These are phyloP conservation scores for Pleurotus tuoliensis DNA, from an alignment of 768 basidiomycete genomes.

Conservation along the genomic window DNA sequence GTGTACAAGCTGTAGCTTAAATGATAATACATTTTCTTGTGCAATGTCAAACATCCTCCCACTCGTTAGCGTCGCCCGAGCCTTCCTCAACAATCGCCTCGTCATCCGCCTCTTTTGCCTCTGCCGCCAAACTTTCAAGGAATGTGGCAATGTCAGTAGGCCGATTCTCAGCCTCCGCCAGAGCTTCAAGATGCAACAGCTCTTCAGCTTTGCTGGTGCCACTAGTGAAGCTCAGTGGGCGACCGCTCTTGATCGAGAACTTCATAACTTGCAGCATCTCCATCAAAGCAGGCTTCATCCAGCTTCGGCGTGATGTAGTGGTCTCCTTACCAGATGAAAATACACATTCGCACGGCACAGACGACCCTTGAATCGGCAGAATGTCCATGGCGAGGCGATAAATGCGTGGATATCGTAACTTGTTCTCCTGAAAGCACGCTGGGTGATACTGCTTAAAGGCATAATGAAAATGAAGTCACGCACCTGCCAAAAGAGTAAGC, in stretches of 20 bases:
- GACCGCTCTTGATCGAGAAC: slow-evolving; percentile 20
- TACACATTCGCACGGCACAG: slow-evolving; percentile 27
- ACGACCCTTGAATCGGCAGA: slow-evolving; percentile 27
- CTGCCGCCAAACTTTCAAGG: slow-evolving; percentile 7
- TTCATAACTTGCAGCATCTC: slow-evolving; percentile 28
- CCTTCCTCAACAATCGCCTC: no score
- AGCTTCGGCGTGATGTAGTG: slow-evolving; percentile 19
- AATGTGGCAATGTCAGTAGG: not conserved
- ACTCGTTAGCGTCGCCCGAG: no score
- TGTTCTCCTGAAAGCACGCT: slow-evolving; percentile 14
- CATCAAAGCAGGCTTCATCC: slow-evolving; percentile 19
- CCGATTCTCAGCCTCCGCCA: not conserved
- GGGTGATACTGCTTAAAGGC: no score
- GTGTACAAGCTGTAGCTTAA: no score
- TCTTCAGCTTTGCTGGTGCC: slow-evolving; percentile 15
- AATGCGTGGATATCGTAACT: slow-evolving; percentile 19
- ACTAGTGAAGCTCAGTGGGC: slow-evolving; percentile 20
- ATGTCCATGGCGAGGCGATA: slow-evolving; percentile 26
- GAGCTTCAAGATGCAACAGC: slow-evolving; percentile 6
- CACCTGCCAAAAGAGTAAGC: slow-evolving; percentile 20
- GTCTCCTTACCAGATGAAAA: slow-evolving; percentile 29
- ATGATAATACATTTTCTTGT: no score
- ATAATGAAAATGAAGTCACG: not conserved
- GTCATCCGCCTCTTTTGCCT: no score
- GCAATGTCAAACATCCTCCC: no score